Conservation (phyloP, 352 stramenopile species). For the Phytopythium ostracodes region DNA sequence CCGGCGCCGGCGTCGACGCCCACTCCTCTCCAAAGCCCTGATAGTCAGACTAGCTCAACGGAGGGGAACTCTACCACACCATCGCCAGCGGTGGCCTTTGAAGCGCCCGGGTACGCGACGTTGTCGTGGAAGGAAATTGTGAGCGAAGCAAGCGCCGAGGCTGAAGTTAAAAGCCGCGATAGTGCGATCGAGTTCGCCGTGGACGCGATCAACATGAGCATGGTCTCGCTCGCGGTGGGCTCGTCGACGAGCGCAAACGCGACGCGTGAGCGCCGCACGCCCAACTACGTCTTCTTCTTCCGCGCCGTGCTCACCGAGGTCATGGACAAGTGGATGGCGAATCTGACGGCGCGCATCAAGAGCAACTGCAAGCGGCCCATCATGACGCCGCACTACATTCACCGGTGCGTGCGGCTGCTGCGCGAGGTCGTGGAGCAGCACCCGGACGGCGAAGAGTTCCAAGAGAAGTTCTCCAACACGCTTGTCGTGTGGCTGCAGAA, state of each 20-base stretch:
- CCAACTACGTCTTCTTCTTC: conserved; percentile 87
- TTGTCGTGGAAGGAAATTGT: conserved; percentile 74
- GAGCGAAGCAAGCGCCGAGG: conserved; percentile 39
- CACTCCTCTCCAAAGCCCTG: conserved; percentile 66
- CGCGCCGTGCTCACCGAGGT: conserved; percentile 76
- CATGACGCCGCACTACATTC: conserved; percentile 79
- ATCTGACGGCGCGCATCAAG: conserved; percentile 55
- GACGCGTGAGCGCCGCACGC: conserved; percentile 66
- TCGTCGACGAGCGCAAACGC: conserved; percentile 67
- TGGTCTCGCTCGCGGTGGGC: conserved; percentile 59
- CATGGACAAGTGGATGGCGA: conserved; percentile 90
- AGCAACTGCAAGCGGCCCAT: conserved; percentile 73
- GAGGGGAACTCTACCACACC: conserved; percentile 8
- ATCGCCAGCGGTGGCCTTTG: conserved; percentile 34
- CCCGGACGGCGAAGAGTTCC: conserved; percentile 79
- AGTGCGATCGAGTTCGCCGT: conserved; percentile 69
- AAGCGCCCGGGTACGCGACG: conserved; percentile 46
- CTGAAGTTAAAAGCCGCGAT: conserved; percentile 62
- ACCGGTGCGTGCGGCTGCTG: conserved; percentile 81
- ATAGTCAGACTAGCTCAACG: conserved; percentile 36
- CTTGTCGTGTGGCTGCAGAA: conserved; percentile 85
- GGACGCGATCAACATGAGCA: conserved; percentile 78
- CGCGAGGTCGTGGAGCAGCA: conserved; percentile 83
- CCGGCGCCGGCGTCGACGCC: conserved; percentile 25
- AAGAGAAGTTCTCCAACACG: conserved; percentile 82